Base-by-base conservation (phyloP, 495 filamentous ascomycete species). In the Lasiosphaeria ovina region DNA sequence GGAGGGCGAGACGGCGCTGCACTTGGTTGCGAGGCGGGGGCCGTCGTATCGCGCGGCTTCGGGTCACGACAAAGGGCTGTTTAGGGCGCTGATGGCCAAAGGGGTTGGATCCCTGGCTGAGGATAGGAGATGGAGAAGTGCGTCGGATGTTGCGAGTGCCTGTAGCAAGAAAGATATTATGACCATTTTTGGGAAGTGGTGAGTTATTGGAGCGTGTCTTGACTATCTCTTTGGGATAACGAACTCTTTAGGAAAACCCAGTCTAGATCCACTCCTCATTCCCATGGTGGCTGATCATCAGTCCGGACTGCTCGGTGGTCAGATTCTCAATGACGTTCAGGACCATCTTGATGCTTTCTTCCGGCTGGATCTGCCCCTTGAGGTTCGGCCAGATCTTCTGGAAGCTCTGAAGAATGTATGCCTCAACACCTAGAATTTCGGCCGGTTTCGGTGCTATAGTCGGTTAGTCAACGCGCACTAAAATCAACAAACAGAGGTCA, bases 101-200 rank as follows among this genome's bases (percentile, higher is more conserved):
- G 68, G 69, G 11, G 54, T 75, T 14, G 73, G 75, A 71, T 72
- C 72, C 31, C 70, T 66, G 68, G 16, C 38, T 33, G 73, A 75
- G 60, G 71, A 77, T 65, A 36, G 35, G 11, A 56, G 48, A 24
- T 62, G 70, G 51, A 61, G 68, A 32, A 74, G 70, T 48, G 58
- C 66, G 40, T 58, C 74, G 60, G 72, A 77, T 71, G 62, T 72
- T 32, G 74, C 73, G 34, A 71, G 69, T 60, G 69, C 70, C 35
- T 71, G 63, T 65, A 72, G 58, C 35, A 72, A 72, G 64, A 61
- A 70, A 7, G 59, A 65, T 49, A 71, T 77, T 62, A 57, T 75
- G 64, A 69, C 62, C 45, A 44, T 75, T 54, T 74, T 70, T 68
- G 61, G 33, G 47, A 58, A 54, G 57, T 44, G 36, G 31, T 57